Evolutionary conservation across 176 grass and related monocot genomes (phyloP), one percentile per base, ranked within the genome.

Genomic region (Musa troglodytarum): DNA sequence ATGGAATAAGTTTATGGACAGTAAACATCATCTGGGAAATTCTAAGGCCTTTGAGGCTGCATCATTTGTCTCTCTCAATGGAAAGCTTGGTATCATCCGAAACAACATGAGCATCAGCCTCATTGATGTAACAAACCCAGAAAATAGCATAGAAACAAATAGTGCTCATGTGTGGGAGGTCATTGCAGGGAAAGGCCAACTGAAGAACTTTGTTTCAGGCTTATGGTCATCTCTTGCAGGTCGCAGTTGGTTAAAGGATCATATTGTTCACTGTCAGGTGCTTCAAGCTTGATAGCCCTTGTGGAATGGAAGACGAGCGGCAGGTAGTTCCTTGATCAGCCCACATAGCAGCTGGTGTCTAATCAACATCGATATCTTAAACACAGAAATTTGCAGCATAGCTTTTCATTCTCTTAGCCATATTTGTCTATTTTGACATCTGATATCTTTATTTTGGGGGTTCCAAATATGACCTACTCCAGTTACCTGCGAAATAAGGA

Each of bases 61-160:
- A 20, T 87, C 87, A 50, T 87, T 96, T 82, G 81, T 92, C 54
- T 82, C 85, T 26, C 76, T 96, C 63, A 84, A 88, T 81, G 87
- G 89, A 23, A 96, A 88, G 49, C 80, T 96, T 50, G 87, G 92
- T 19, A 77, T 96, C 54, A 75, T 96, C 68, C 83, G 87, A 54
- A 96, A 96, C 82, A 92, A 96, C 55, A 89, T 92, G 89, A 86
- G 92, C 75, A 89, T 96, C 57, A 89, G 87, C 80, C 68, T 96
- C 10, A 72, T 96, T 10, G 92, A 89, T 77, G 79, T 85, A 58
- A 85, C 80, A 57, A 81, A 88, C 76, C 83, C 86, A 63, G 69
- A 29, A 80, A 75, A 68, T 15, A 80, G 77, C 54, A 76, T 80
- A 68, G 92, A 92, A 85, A 76, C 72, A 13, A 76, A 82, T 72